Evolutionary conservation across 768 basidiomycete species (phyloP).

Genomic region (Lactarius trivialis): DNA sequence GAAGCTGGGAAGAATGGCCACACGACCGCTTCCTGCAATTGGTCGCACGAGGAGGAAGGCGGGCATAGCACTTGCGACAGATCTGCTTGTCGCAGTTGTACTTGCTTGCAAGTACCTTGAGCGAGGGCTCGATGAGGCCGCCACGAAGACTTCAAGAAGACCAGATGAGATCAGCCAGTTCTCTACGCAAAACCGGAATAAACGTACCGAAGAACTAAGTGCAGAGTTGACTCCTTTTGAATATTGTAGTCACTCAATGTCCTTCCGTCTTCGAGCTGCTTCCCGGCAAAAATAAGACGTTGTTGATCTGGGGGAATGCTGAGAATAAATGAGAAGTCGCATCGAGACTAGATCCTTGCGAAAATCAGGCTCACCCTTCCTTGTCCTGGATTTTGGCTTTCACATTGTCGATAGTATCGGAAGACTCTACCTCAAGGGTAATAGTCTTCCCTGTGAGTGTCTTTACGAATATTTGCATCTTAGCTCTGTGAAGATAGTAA

Average conservation of each 20-base stretch:
- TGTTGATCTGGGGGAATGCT: constrained; percentile 95
- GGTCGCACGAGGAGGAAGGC: constrained; percentile 97
- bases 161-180: constrained; percentile 10
- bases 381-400: constrained; percentile 80
- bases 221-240: constrained; percentile 96
- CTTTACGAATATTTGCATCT: constrained; percentile 65
- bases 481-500: constrained; percentile 1
- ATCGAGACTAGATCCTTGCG: neutral
- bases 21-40: constrained; percentile 97
- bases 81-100: constrained; percentile 99
- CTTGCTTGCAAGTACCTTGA: constrained; percentile 94
- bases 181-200: neutral
- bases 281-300: constrained; percentile 93
- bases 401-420: constrained; percentile 94
- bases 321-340: neutral
- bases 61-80: constrained; percentile 99
- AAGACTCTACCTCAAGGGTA: constrained; percentile 97
- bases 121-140: constrained; percentile 97
- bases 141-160: constrained; percentile 70
- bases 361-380: constrained; percentile 48
- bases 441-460: constrained; percentile 97
- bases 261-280: constrained; percentile 97
- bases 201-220: constrained; percentile 87
- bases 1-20: constrained; percentile 86
- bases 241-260: constrained; percentile 97